Percentiles rank a stretch among this genome's conserved stretches.
phyloP scores from a whole-genome alignment of 495 filamentous ascomycete genomes.

The Penicillium taxi region DNA sequence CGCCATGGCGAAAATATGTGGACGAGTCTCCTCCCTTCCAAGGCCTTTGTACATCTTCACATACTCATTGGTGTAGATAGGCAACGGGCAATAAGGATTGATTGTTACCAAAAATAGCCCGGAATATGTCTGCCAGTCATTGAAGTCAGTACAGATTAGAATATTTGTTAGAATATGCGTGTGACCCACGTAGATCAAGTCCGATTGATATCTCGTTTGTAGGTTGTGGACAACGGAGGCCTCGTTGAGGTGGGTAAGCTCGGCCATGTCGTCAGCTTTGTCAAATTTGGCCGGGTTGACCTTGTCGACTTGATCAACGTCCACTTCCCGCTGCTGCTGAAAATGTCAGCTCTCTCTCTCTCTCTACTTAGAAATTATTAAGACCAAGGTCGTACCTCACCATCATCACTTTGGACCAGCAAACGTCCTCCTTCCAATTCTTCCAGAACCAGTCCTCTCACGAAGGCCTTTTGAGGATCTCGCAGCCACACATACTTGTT shows the following conservation, averaged over 20 bases:
- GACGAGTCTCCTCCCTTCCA: constrained; percentile 84
- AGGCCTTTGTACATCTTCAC: constrained; percentile 93
- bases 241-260: constrained; percentile 95
- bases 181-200: constrained; percentile 78
- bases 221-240: constrained; percentile 97
- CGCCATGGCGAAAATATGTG: constrained; percentile 98
- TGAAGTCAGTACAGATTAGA: background rate
- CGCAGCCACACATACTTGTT: constrained; percentile 96
- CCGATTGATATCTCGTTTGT: constrained; percentile 84
- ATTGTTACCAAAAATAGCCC: constrained; percentile 94
- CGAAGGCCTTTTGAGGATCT: constrained; percentile 78
- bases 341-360: constrained; percentile 9
- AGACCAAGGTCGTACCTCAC: constrained; percentile 52
- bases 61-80: constrained; percentile 95
- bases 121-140: constrained; percentile 67
- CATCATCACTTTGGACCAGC: constrained; percentile 89
- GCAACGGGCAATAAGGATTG: constrained; percentile 90
- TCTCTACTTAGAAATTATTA: background rate
- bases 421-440: constrained; percentile 60
- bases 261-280: constrained; percentile 98
- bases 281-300: constrained; percentile 99
- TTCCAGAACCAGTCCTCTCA: constrained; percentile 84
- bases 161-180: no score
- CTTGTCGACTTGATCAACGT: constrained; percentile 83
- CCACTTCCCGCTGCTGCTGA: constrained; percentile 72